Evolutionary conservation across 306 rosid species (phyloP), one percentile per base, ranked within the genome.

Genomic region (Cyamopsis tetragonoloba): DNA sequence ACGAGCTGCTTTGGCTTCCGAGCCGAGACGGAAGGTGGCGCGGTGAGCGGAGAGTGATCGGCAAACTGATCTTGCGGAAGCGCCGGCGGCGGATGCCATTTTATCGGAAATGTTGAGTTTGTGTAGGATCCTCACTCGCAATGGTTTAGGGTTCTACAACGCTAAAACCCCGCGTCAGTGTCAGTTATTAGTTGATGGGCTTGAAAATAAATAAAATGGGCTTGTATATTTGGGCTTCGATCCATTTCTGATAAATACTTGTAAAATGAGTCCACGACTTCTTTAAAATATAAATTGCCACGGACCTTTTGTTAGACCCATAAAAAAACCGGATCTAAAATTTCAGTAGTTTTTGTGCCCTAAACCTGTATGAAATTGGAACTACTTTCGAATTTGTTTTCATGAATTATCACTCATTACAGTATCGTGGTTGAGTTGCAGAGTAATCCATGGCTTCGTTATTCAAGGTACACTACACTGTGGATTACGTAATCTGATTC

Each of bases 81-180:
- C 46, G 84, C 75, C 86, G 65, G 77, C 74, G 66, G 75, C 56
- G 59, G 89, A 76, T 43, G 96, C 96, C 96, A 90, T 90, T 57
- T 79, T 34, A 22, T 61, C 59, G 81, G 79, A 66, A 46, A 13
- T 6, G 20, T 48, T 19, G 62, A 66, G 50, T 54, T 64, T 14
- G 30, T 6, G 38, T n/a, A 1, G 57, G 15, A 22, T 55, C 15
- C 24, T 10, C 50, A 65, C 42, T 13, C 15, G 9, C 28, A 20
- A 50, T 32, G 19, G 47, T 22, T 65, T 50, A 14, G 49, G 81
- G 72, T 71, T 77, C 58, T 27, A 47, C 59, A 43, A 14, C 66
- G 27, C 71, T 48, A 72, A 57, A 57, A 66, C 81, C 79, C 46
- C 6, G 46, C 17, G 10, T 46, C 22, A 4, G 14, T 17, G 10